Conservation (phyloP, 768 basidiomycete genomes). For the Lactifluus hygrophoroides region DNA sequence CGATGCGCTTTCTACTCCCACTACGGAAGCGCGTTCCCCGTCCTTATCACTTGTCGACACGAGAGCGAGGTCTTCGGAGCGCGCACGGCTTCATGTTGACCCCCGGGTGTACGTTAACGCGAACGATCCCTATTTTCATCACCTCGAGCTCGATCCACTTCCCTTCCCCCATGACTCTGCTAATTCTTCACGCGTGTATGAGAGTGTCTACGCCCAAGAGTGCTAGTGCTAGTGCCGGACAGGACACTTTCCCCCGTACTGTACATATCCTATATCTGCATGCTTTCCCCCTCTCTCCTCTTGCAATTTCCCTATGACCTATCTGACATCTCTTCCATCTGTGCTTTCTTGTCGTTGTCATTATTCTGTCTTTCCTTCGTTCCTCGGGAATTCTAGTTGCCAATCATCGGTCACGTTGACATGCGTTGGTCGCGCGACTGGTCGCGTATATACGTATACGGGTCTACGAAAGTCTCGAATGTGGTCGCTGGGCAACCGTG, state of each 20-base stretch:
- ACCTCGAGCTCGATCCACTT: conserved; percentile 62
- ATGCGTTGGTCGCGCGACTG: conserved; percentile 1
- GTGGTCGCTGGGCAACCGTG: conserved; percentile 2
- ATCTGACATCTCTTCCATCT: conserved; percentile 20
- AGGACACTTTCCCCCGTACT: conserved; percentile 16
- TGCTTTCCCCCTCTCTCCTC: conserved; percentile 18
- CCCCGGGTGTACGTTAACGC: conserved; percentile 55
- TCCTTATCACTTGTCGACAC: conserved; percentile 43
- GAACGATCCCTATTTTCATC: conserved; percentile 50
- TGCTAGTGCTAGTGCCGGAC: conserved; percentile 37
- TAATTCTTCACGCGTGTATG: conserved; percentile 31
- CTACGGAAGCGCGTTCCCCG: conserved; percentile 40
- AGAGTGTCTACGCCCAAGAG: conserved; percentile 43
- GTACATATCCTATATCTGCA: conserved; percentile 27
- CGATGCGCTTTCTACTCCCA: conserved; percentile 57
- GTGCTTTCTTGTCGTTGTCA: conserved; percentile 15
- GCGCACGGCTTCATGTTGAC: conserved; percentile 36
- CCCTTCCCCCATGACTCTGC: conserved; percentile 52
- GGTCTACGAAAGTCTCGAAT: not conserved
- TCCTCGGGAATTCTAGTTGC: conserved; percentile 15
- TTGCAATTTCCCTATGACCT: conserved; percentile 25
- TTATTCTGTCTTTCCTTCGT: conserved; percentile 7
- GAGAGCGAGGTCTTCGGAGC: conserved; percentile 15
- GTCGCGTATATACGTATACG: not conserved
- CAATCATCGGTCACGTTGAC: conserved; percentile 7